A percentile compares a stretch with the other conserved stretches of the same genome.
Conservation (phyloP, 1,284 basidiomycete species). For the Microstroma glucosiphilum region DNA sequence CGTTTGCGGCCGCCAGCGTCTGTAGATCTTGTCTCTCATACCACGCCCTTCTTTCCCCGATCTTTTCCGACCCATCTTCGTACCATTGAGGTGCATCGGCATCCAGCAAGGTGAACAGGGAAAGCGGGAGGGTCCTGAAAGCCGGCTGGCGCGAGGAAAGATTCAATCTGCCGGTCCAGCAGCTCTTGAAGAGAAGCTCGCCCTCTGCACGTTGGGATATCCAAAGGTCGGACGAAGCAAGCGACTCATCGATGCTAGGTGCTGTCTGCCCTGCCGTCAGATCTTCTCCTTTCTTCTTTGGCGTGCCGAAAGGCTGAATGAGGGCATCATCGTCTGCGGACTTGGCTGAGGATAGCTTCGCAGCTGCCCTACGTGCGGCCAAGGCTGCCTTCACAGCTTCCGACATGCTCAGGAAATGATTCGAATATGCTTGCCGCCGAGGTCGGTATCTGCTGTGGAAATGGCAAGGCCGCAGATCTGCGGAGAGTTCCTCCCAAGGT, state of each 20-base stretch:
- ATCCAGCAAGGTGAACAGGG: slow-evolving; percentile 27
- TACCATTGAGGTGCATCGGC: slow-evolving; percentile 35
- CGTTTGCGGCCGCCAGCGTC: slow-evolving; percentile 29
- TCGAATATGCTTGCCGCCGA: no score
- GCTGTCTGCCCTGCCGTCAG: slow-evolving; percentile 13
- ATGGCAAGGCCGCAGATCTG: no score
- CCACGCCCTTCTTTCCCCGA: slow-evolving; percentile 23
- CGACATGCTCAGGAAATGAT: slow-evolving; percentile 22
- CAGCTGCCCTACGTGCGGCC: slow-evolving; percentile 23
- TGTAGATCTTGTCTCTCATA: slow-evolving; percentile 30
- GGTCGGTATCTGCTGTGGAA: no score
- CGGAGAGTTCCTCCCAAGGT: no score
- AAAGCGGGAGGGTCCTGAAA: slow-evolving; percentile 20
- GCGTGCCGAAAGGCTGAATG: slow-evolving; percentile 23
- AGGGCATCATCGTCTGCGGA: slow-evolving; percentile 15
- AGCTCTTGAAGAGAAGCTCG: slow-evolving; percentile 22
- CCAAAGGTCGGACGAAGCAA: slow-evolving; percentile 11
- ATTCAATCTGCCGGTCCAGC: slow-evolving; percentile 25
- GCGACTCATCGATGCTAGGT: neutral
- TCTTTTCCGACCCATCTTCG: slow-evolving; percentile 25
- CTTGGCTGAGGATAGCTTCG: neutral
- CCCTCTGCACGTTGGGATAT: slow-evolving; percentile 25
- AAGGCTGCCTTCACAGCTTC: slow-evolving; percentile 35
- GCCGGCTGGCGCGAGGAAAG: slow-evolving; percentile 31
- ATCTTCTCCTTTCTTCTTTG: slow-evolving; percentile 14